Evolutionary conservation across 208 protist species (phyloP), one percentile per base, ranked within the genome.

Genomic region (Porcisia hertigi): DNA sequence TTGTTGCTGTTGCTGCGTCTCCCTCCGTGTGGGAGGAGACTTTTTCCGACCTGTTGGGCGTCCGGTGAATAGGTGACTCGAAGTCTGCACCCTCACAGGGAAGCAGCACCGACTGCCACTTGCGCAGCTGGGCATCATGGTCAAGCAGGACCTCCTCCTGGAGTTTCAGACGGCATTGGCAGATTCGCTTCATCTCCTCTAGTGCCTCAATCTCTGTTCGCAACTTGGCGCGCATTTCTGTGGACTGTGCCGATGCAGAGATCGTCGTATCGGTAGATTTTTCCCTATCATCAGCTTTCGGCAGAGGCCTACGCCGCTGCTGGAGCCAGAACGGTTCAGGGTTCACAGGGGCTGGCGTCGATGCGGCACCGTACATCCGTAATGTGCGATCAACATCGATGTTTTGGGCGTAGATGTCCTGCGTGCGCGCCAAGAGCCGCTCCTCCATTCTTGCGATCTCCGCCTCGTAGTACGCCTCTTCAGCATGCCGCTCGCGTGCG

Each of bases 341-440:
- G 1, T 7, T 59, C 45, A 55, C 64, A 11, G 60, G 39, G 5
- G 62, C 75, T 25, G 18, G 36, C 34, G 75, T 30, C 16, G 69
- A 49, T 18, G 69, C 43, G 30, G 41, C 79, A 25, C 83, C 73
- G 45, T 65, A 54, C 16, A 65, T 65, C 2, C 45, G 62, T 12
- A 93, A 65, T 25, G 80, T 80, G 2, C 36, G 63, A 12, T 89
- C 59, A 1, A 89, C 84, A 52, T 89, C 78, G 34, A 93, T 60
- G 55, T 73, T 72, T 34, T 86, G 73, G 9, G 79, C 66, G 41
- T 81, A 84, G 9, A 88, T 79, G 9, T 84, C 79, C 34, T 60
- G 82, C 7, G 81, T 59, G 9, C 86, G 84, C 43, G 72, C 85
- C 23, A 75, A 55, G 57, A 82, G 73, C 8, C 78, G 78, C 73